Percentiles rank a stretch among this genome's conserved stretches.
These are phyloP conservation scores for Xylariaceae sp. DNA, from an alignment of 2,329 filamentous ascomycete genomes.

Conservation along the genomic window DNA sequence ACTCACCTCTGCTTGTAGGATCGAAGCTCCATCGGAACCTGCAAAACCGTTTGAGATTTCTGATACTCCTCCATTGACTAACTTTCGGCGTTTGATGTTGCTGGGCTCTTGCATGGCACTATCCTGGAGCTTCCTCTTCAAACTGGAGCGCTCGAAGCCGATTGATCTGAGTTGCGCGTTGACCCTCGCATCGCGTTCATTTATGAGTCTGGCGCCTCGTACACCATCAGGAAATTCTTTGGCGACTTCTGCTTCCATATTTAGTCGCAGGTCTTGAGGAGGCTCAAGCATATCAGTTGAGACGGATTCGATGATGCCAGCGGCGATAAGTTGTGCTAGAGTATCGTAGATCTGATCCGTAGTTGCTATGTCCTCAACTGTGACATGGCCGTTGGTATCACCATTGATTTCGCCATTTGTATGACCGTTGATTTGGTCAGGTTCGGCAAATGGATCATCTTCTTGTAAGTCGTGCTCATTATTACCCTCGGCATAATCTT, in stretches of 20 bases:
- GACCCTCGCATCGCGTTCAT: slow-evolving; percentile 46
- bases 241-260: slow-evolving; percentile 61
- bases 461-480: no score
- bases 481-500: slow-evolving; percentile 29
- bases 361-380: slow-evolving; percentile 11
- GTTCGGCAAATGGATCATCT: slow-evolving; percentile 30
- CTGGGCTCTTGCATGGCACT: slow-evolving; percentile 18
- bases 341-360: slow-evolving; percentile 47
- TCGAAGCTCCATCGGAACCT: slow-evolving; percentile 40
- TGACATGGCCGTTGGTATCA: slow-evolving; percentile 34
- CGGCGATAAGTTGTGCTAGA: slow-evolving; percentile 54
- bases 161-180: slow-evolving; percentile 24
- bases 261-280: slow-evolving; percentile 55
- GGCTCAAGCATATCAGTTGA: slow-evolving; percentile 53
- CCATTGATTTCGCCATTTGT: slow-evolving; percentile 21
- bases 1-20: slow-evolving; percentile 48
- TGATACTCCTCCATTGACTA: slow-evolving; percentile 48
- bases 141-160: slow-evolving; percentile 19
- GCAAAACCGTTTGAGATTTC: slow-evolving; percentile 35
- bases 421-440: background rate
- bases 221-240: slow-evolving; percentile 51
- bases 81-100: slow-evolving; percentile 50
- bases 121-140: slow-evolving; percentile 27
- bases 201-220: slow-evolving; percentile 63
- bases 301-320: slow-evolving; percentile 66